These are phyloP conservation scores for Tolypocladium sp. DNA, from an alignment of 2,329 filamentous ascomycete species.

Conservation along the genomic window DNA sequence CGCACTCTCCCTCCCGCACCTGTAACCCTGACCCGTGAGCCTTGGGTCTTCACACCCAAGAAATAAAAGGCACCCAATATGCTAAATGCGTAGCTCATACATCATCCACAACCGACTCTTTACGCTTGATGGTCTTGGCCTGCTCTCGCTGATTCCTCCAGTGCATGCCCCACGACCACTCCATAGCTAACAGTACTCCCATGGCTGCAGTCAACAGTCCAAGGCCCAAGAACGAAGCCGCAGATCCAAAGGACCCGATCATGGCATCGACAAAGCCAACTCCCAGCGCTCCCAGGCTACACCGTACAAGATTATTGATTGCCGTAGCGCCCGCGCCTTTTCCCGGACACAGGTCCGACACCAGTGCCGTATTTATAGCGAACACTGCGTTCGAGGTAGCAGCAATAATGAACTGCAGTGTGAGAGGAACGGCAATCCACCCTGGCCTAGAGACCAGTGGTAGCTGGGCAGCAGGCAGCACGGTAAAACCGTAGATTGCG, in stretches of 20 bases:
- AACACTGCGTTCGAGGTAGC: constrained; percentile 26
- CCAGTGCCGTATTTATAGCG: constrained; percentile 21
- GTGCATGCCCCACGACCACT: constrained; percentile 3
- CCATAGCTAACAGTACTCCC: not conserved
- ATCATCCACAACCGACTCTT: too few relatives aligned
- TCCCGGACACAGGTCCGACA: constrained; percentile 21
- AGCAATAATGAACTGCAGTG: constrained; percentile 24
- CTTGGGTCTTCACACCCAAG: too few relatives aligned
- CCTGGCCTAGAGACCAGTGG: not conserved
- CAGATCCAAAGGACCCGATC: constrained; percentile 1
- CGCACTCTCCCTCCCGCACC: too few relatives aligned
- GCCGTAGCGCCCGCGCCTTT: constrained; percentile 21
- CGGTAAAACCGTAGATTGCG: constrained; percentile 18
- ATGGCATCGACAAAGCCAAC: constrained; percentile 10
- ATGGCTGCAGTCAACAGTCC: not conserved
- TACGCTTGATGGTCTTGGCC: not conserved
- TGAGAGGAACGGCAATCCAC: constrained; percentile 3
- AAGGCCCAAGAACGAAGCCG: constrained; percentile 1
- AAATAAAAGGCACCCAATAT: too few relatives aligned
- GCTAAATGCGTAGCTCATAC: too few relatives aligned
- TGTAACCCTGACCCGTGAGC: too few relatives aligned
- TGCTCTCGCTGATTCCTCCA: not conserved
- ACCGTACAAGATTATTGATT: constrained; percentile 22
- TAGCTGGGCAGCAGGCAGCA: not conserved
- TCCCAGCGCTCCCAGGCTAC: constrained; percentile 17